Conservation (phyloP, 176 grass and related monocot genomes). For the Carex scoparia region DNA sequence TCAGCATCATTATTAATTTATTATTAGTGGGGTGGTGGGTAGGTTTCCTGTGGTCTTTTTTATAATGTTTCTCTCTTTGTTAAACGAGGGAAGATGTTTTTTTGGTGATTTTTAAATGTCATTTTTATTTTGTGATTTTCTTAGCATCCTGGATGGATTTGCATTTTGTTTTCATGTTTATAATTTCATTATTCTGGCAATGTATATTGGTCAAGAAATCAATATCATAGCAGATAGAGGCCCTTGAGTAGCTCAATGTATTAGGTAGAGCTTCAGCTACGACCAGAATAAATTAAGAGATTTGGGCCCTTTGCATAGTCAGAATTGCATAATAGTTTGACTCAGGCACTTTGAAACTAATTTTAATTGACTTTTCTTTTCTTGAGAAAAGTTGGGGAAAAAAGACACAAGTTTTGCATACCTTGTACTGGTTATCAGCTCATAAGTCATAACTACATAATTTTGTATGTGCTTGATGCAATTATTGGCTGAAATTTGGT, state of each 20-base stretch:
- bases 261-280: neutral
- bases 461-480: neutral
- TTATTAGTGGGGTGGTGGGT: neutral
- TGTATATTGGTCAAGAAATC: neutral
- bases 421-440: neutral
- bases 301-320: neutral
- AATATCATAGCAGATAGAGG: neutral
- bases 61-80: neutral
- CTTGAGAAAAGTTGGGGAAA: neutral
- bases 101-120: neutral
- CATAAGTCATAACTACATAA: neutral
- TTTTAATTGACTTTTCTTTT: neutral
- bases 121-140: neutral
- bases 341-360: neutral
- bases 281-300: neutral
- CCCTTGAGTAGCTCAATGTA: neutral
- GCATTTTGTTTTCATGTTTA: slow-evolving; percentile 2
- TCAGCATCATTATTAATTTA: neutral
- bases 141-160: neutral
- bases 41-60: neutral
- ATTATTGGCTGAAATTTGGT: slow-evolving; percentile 17
- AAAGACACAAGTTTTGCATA: neutral
- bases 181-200: neutral
- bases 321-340: slow-evolving; percentile 7
- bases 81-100: neutral